Percentiles rank a stretch among this genome's conserved stretches.
These are phyloP conservation scores for Sphaceloma murrayae DNA, from an alignment of 2,329 filamentous ascomycete genomes.

Conservation along the genomic window DNA sequence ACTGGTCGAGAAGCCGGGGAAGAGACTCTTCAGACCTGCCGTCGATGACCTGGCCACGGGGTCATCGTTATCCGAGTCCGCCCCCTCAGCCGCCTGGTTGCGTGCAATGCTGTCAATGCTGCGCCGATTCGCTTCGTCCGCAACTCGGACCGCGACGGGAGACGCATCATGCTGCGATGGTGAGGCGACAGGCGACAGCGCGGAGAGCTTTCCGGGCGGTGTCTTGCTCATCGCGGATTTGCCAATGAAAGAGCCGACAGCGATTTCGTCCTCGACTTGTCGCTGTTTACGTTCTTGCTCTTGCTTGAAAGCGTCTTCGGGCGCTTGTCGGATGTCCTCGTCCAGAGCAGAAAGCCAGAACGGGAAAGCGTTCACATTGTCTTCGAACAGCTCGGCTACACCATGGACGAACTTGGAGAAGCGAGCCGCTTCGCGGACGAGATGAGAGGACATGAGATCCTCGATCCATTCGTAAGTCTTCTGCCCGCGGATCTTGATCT, in stretches of 20 bases:
- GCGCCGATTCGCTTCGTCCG: slow-evolving; percentile 20
- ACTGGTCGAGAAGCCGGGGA: slow-evolving; percentile 74
- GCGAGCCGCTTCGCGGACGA: slow-evolving; percentile 77
- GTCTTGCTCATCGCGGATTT: slow-evolving; percentile 42
- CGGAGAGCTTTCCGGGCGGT: slow-evolving; percentile 32
- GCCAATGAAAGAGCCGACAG: slow-evolving; percentile 71
- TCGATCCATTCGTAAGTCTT: slow-evolving; percentile 78
- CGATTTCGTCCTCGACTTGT: slow-evolving; percentile 75
- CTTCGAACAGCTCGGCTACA: slow-evolving; percentile 79
- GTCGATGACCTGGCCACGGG: slow-evolving; percentile 22
- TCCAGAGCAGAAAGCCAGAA: slow-evolving; percentile 94
- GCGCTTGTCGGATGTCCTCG: slow-evolving; percentile 87
- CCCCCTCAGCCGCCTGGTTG: slow-evolving; percentile 27
- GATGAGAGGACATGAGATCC: slow-evolving; percentile 83
- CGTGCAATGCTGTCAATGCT: slow-evolving; percentile 18
- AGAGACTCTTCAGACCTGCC: slow-evolving; percentile 54
- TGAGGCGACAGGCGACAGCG: slow-evolving; percentile 56
- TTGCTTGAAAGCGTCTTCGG: slow-evolving; percentile 79
- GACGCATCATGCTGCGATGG: slow-evolving; percentile 34
- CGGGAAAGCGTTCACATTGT: slow-evolving; percentile 89
- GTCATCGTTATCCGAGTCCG: slow-evolving; percentile 43
- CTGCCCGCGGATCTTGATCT: slow-evolving; percentile 70
- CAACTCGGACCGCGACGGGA: slow-evolving; percentile 6
- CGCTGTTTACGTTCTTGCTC: slow-evolving; percentile 77
- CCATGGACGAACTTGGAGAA: slow-evolving; percentile 98